Conservation (phyloP, 768 basidiomycete genomes). For the Scleroderma bovista region DNA sequence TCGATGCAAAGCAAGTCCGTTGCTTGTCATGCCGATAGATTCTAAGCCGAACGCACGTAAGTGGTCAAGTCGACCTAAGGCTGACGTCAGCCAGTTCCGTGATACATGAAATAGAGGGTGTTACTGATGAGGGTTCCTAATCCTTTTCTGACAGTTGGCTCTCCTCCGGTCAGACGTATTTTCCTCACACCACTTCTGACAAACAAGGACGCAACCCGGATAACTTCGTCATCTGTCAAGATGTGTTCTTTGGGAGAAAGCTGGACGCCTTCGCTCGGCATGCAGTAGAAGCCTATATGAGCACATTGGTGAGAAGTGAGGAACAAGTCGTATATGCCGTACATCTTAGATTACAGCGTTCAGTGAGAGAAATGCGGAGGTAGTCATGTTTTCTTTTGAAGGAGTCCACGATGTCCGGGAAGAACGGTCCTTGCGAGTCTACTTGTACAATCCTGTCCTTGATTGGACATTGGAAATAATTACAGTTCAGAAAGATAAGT, state of each 20-base stretch:
- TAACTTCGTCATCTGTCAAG: conserved; percentile 70
- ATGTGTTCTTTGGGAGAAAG: conserved; percentile 65
- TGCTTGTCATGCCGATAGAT: conserved; percentile 83
- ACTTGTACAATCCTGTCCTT: conserved; percentile 55
- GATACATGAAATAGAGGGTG: conserved; percentile 10
- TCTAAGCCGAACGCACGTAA: conserved; percentile 58
- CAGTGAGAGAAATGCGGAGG: conserved; percentile 83
- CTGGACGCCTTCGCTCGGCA: conserved; percentile 77
- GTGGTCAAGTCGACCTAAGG: conserved; percentile 51
- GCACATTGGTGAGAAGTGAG: not conserved
- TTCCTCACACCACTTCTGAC: conserved; percentile 81
- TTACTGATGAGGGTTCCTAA: conserved; percentile 64
- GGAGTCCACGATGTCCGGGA: conserved; percentile 56
- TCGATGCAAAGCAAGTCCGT: conserved; percentile 72
- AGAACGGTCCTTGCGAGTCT: conserved; percentile 43
- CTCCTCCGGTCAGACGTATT: conserved; percentile 84
- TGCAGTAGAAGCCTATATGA: conserved; percentile 78
- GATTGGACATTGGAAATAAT: not conserved
- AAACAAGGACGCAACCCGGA: conserved; percentile 70
- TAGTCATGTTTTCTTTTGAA: conserved; percentile 74
- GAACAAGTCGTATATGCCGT: conserved; percentile 10
- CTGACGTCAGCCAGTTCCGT: conserved; percentile 5
- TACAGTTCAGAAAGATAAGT: not conserved
- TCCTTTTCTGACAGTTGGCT: conserved; percentile 79
- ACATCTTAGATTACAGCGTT: conserved; percentile 87